Conservation (phyloP, 768 basidiomycete genomes). For the Calocybe cyanea region DNA sequence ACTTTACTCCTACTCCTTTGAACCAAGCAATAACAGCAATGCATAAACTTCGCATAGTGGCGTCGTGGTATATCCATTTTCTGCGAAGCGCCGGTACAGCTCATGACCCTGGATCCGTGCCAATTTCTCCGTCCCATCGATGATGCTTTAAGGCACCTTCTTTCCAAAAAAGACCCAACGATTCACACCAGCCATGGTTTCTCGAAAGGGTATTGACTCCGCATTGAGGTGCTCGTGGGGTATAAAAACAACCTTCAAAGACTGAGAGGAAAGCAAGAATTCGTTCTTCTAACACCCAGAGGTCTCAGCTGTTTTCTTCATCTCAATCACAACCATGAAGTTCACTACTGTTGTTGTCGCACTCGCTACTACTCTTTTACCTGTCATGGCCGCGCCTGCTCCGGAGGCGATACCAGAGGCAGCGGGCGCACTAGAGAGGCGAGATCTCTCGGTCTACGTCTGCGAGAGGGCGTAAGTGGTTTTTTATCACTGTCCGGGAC, state of each 20-base stretch:
- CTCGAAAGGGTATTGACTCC: no score
- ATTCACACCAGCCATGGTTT: no score
- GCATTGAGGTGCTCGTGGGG: background rate
- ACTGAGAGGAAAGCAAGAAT: background rate
- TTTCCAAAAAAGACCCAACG: no score
- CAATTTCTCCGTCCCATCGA: no score
- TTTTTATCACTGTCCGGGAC: background rate
- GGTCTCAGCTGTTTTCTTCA: no score
- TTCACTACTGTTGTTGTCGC: slow-evolving; percentile 3
- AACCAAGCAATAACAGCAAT: no score
- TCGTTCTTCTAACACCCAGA: background rate
- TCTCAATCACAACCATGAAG: slow-evolving; percentile 1
- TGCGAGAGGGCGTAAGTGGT: slow-evolving; percentile 4
- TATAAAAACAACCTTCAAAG: background rate
- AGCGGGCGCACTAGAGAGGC: slow-evolving; percentile 3
- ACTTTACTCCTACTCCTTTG: no score
- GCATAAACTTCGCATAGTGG: no score
- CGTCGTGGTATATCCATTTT: no score
- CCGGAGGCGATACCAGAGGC: slow-evolving; percentile 1
- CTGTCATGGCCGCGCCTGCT: slow-evolving; percentile 5
- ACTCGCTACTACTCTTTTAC: slow-evolving; percentile 2
- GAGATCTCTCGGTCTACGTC: slow-evolving; percentile 7
- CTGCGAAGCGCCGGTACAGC: no score
- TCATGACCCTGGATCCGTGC: no score
- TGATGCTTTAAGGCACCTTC: no score